Base-by-base conservation (phyloP, 805 yeast genomes). In the Vanderwaltozyma verrucispora region DNA sequence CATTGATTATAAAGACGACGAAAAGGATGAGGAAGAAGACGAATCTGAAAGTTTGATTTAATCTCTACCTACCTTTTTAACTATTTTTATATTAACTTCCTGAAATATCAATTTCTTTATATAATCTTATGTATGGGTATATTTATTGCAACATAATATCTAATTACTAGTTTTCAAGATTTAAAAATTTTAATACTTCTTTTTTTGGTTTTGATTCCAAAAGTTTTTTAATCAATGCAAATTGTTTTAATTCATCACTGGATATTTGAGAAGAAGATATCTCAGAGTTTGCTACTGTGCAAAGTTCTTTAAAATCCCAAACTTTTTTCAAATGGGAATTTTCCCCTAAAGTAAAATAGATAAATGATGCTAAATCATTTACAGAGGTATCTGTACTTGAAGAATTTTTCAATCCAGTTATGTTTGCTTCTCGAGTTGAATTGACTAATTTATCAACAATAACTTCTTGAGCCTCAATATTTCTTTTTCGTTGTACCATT, bases 161-260 rank as follows among this genome's bases (percentile, higher is more conserved):
- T 13, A 16, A 8, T 14, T 12, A 15, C 18, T 15, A 32, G 6
- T 34, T 27, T 19, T 40, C 37, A n/a, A 53, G 45, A 39, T 62
- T 62, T 39, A 86, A 65, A 53, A 85, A 80, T 31, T 71, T 58
- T 45, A 84, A 36, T 31, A 87, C 56, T 33, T 72, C 70, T 4
- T 76, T 84, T 46, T 72, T 71, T 1, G 95, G 95, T 56, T 82
- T 87, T 30, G 72, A 42, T 44, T 74, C 69, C 56, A 88, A 69
- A 36, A 88, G 60, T 47, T 66, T 63, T 49, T 75, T 78, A 31
- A 87, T 71, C 18, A 73, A 63, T 27, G 64, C 42, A 20, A 83
- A 63, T 35, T 77, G 77, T 3, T 60, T 51, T 1, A 72, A 29
- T 45, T 80, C 88, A 25, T 28, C 33, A 10, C 31, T 29, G 5